Evolutionary conservation across 129 eudicot species (phyloP).

Genomic region (Tagetes patula): DNA sequence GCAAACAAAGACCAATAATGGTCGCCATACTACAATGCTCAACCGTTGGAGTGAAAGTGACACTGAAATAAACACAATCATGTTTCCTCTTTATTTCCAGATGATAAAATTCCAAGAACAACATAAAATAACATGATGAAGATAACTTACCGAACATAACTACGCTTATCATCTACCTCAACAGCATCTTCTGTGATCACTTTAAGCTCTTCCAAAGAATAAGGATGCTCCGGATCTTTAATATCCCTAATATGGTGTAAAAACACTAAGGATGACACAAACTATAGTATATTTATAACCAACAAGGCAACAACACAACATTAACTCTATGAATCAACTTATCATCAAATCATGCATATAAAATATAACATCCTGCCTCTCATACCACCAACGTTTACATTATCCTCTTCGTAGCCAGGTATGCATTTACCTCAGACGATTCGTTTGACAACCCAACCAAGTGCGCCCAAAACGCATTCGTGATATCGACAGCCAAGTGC

Average conservation of each 20-base stretch:
- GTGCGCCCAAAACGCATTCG: too few relatives aligned
- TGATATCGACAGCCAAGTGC: too few relatives aligned
- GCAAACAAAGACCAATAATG: conserved; percentile 86
- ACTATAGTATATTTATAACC: background rate
- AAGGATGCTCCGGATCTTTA: conserved; percentile 99
- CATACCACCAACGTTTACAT: too few relatives aligned
- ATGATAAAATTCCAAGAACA: background rate
- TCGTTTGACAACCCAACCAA: too few relatives aligned
- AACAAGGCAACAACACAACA: background rate
- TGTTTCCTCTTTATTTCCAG: background rate
- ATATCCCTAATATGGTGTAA: conserved; percentile 93
- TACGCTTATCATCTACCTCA: conserved; percentile 75
- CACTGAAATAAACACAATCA: conserved; percentile 41
- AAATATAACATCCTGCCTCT: too few relatives aligned
- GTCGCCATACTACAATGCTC: conserved; percentile 99
- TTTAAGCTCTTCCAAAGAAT: conserved; percentile 87
- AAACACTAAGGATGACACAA: conserved; percentile 47
- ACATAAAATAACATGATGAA: background rate
- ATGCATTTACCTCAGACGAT: too few relatives aligned
- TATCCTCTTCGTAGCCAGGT: too few relatives aligned
- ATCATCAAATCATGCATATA: background rate
- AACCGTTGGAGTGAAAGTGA: conserved; percentile 94
- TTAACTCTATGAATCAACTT: background rate
- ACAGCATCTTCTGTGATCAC: conserved; percentile 93
- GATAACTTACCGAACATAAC: conserved; percentile 63